These are phyloP conservation scores for Colletotrichum karsti DNA, from an alignment of 2,329 filamentous ascomycete species.

Conservation along the genomic window DNA sequence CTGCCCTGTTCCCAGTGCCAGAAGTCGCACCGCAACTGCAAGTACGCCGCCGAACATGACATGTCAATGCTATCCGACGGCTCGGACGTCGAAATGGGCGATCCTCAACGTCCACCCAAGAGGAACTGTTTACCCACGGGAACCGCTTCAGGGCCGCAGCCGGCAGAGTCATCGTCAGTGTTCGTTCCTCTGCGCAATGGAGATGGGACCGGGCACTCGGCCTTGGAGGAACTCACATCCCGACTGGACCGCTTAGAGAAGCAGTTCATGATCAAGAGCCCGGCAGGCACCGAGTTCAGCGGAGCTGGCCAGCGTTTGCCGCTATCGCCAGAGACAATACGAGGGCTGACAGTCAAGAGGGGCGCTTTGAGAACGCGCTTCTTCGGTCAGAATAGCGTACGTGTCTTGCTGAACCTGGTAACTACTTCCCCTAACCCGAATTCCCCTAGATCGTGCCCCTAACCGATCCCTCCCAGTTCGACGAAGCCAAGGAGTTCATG, in stretches of 20 bases:
- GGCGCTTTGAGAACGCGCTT: constrained; percentile 57
- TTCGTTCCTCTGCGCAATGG: constrained; percentile 34
- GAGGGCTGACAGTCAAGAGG: constrained; percentile 58
- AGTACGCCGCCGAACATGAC: constrained; percentile 60
- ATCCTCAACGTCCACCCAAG: constrained; percentile 46
- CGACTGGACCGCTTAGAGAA: constrained; percentile 65
- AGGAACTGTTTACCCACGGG: constrained; percentile 40
- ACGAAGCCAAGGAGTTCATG: constrained; percentile 62
- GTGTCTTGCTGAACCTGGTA: constrained; percentile 63
- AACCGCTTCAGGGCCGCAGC: constrained; percentile 4
- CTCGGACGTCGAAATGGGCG: constrained; percentile 50
- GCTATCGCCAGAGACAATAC: constrained; percentile 52
- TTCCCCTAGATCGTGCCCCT: constrained; percentile 16
- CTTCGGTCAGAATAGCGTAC: constrained; percentile 62
- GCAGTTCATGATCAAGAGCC: constrained; percentile 52
- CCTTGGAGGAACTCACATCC: constrained; percentile 56
- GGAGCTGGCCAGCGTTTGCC: constrained; percentile 41
- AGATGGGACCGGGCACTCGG: constrained; percentile 40
- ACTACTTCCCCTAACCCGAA: constrained; percentile 31
- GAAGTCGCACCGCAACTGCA: constrained; percentile 62
- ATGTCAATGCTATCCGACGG: constrained; percentile 56
- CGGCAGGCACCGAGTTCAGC: constrained; percentile 46
- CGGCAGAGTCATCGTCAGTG: constrained; percentile 1
- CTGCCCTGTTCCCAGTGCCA: constrained; percentile 66
- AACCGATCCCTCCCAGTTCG: constrained; percentile 49